Evolutionary conservation across 441 rosid species (phyloP).

Genomic region (Hypseocharis bilobata): DNA sequence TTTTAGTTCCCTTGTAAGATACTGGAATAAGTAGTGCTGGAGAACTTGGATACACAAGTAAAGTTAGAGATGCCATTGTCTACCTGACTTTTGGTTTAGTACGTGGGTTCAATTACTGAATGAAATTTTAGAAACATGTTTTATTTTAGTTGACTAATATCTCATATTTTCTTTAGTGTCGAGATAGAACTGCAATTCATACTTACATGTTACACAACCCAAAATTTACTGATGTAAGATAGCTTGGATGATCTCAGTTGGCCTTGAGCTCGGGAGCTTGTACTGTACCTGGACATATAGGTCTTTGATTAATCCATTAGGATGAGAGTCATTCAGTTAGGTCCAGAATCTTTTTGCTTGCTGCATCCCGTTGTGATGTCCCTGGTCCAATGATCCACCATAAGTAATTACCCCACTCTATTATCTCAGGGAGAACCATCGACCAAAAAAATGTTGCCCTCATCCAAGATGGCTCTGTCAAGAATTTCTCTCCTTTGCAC

Average conservation of each 20-base stretch:
- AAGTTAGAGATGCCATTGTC: too few species aligned
- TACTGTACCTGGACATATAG: neutral
- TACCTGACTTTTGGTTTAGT: too few species aligned
- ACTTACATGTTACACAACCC: neutral
- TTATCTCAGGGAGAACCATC: constrained; percentile 40
- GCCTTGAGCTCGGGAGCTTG: neutral
- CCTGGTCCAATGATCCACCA: neutral
- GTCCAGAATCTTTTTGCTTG: constrained; percentile 6
- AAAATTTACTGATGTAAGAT: neutral
- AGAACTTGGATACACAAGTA: too few species aligned
- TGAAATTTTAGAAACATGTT: too few species aligned
- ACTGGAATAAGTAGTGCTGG: too few species aligned
- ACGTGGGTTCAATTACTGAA: too few species aligned
- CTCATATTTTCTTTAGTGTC: too few species aligned
- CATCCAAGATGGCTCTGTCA: constrained; percentile 43
- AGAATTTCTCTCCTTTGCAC: constrained; percentile 33
- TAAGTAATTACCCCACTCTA: constrained; percentile 27
- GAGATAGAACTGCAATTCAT: neutral
- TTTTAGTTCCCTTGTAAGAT: too few species aligned
- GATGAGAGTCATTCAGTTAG: neutral
- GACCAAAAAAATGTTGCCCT: constrained; percentile 35
- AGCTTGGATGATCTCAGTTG: neutral
- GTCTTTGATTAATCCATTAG: neutral
- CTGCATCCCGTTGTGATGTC: neutral
- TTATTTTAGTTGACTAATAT: too few species aligned